These are phyloP conservation scores for Hanseniaspora vineae DNA, from an alignment of 805 yeast species.

Conservation along the genomic window DNA sequence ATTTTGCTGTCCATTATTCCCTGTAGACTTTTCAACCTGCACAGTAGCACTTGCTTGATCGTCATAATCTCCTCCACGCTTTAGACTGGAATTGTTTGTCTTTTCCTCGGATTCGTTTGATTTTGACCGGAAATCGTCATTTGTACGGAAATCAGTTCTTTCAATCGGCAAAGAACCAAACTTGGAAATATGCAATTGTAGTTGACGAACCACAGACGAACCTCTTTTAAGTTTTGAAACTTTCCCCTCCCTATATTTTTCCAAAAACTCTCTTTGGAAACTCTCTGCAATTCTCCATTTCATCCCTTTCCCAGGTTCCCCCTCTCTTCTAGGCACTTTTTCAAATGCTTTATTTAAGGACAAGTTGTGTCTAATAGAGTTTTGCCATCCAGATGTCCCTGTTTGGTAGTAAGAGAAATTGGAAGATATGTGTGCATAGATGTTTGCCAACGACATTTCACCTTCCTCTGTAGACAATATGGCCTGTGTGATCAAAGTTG, in stretches of 20 bases:
- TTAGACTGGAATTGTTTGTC: constrained; percentile 19
- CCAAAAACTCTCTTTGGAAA: constrained; percentile 72
- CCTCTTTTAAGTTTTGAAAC: constrained; percentile 67
- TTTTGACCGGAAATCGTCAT: background rate
- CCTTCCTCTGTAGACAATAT: constrained; percentile 81
- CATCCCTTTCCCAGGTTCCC: constrained; percentile 98
- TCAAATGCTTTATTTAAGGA: constrained; percentile 95
- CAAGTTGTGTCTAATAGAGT: constrained; percentile 88
- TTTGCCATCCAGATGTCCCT: constrained; percentile 96
- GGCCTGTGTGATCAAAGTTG: constrained; percentile 97
- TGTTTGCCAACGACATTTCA: constrained; percentile 78
- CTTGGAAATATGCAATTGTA: constrained; percentile 55
- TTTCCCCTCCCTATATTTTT: constrained; percentile 66
- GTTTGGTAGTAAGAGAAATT: constrained; percentile 87
- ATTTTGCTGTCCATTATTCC: too few species aligned
- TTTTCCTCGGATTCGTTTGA: too few species aligned
- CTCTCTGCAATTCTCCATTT: constrained; percentile 92
- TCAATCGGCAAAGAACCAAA: constrained; percentile 29
- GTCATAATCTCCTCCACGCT: constrained; percentile 5
- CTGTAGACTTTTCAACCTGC: too few species aligned
- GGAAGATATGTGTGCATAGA: constrained; percentile 77
- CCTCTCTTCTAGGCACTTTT: constrained; percentile 87
- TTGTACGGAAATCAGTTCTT: constrained; percentile 21
- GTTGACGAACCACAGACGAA: constrained; percentile 65
- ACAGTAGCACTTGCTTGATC: background rate